Evolutionary conservation across 1,139 yeast genomes (phyloP), one percentile per base, ranked within the genome.

Genomic region (Saccharomyces hybrid): DNA sequence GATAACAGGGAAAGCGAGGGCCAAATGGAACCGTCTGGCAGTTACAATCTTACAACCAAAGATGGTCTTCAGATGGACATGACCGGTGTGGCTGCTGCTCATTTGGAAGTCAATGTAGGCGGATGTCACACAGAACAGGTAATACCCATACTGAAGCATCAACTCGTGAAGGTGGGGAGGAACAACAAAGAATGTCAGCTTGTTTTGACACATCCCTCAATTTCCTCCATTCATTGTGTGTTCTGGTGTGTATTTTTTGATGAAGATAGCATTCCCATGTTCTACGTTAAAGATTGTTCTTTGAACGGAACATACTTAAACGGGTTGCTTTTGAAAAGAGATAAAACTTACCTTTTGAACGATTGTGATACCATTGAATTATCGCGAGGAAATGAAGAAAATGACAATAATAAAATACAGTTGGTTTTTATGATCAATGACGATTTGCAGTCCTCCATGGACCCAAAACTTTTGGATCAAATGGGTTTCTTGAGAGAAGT

Each of bases 231-330:
- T 0, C 85, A 81, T 61, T 79, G 78, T 54, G 60, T 70, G 13
- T 59, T 81, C 8, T 81, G 84, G 82, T 68, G 72, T 0, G 73
- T 78, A 1, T 66, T 75, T 48, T 83, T 83, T 62, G 86, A 83
- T 61, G 73, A 74, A 0, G 67, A 70, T 5, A 73, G 77, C 3
- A 62, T 73, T 1, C 81, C 83, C 0, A 61, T 80, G 57, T 74
- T 77, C n/a, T 83, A 83, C 60, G 60, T 84, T 19, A 75, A 75
- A 57, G 87, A 83, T 60, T 56, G 67, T 1, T 81, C 88, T 2
- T 64, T 77, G 47, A 83, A 83, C 67, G 86, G 86, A 1, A 76
- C 81, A 0, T 71, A 62, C 49, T 63, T 81, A 4, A 81, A 83
- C 62, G 76, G 73, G 0, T 42, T 47, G 3, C 62, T 65, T 29